Conservation (phyloP, 2,329 filamentous ascomycete genomes). For the Aspergillus tamarii region DNA sequence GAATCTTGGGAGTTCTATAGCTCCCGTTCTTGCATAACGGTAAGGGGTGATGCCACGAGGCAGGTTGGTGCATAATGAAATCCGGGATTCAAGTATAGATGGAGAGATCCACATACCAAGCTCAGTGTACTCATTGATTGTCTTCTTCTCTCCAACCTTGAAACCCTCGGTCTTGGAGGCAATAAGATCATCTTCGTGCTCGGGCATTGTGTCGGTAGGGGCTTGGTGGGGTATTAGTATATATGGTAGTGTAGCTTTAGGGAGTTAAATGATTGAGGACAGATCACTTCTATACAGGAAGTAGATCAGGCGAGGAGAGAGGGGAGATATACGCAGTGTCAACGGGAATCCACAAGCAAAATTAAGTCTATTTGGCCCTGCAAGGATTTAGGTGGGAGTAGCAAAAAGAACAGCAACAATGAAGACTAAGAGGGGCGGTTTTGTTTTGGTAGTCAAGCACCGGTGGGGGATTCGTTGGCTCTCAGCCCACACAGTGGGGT, state of each 20-base stretch:
- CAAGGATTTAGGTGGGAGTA: conserved; percentile 3
- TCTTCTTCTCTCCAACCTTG: conserved; percentile 99
- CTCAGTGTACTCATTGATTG: conserved; percentile 88
- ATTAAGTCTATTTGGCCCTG: not conserved
- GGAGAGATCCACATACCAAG: conserved; percentile 67
- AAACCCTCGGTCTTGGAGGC: conserved; percentile 91
- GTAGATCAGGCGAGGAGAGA: not conserved
- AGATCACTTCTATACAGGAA: not conserved
- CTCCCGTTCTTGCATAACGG: conserved; percentile 4
- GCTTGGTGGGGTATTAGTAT: conserved; percentile 21
- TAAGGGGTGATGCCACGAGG: conserved; percentile 15
- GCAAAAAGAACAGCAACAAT: conserved; percentile 6
- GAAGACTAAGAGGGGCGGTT: conserved; percentile 11
- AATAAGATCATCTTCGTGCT: conserved; percentile 78
- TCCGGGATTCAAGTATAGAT: not conserved
- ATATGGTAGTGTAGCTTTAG: not conserved
- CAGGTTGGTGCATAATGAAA: not conserved
- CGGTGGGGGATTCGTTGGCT: conserved; percentile 8
- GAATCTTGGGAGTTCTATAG: not conserved
- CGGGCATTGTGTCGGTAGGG: conserved; percentile 60
- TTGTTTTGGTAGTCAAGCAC: conserved; percentile 12
- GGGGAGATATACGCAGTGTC: not conserved
- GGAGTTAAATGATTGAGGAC: not conserved
- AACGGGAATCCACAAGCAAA: not conserved
- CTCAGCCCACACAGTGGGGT: conserved; percentile 4